Evolutionary conservation across 1,284 basidiomycete species (phyloP).

Genomic region (Dichomitus squalens): DNA sequence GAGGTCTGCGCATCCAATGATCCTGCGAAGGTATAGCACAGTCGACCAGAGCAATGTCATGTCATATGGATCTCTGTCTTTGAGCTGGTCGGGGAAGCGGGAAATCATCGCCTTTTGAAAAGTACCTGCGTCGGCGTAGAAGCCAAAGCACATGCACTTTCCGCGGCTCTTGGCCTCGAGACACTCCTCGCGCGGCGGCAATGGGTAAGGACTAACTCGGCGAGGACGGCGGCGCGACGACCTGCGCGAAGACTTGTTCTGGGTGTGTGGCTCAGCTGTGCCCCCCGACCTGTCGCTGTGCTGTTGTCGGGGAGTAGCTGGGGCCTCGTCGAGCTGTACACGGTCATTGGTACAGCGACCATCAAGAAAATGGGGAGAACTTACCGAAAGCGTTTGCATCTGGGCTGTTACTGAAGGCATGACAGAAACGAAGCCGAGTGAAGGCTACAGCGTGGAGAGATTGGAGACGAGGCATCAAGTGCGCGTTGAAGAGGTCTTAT

Average conservation of each 20-base stretch:
- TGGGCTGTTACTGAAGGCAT: background rate
- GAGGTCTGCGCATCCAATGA: no score
- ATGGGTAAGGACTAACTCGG: background rate
- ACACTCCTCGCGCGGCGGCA: background rate
- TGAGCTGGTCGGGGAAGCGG: no score
- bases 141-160: background rate
- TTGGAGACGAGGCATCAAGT: background rate
- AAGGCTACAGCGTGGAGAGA: background rate
- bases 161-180: background rate
- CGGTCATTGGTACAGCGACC: background rate
- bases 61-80: no score
- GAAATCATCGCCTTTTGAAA: no score
- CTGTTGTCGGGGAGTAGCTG: background rate
- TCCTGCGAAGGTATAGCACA: no score
- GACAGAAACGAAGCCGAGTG: background rate
- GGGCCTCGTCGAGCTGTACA: background rate
- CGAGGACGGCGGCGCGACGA: background rate
- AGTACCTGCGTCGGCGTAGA: no score
- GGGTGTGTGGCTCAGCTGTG: background rate
- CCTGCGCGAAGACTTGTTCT: background rate
- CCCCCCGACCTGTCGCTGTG: background rate
- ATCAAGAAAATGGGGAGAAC: background rate
- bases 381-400: background rate
- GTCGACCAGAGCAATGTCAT: no score
- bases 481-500: background rate